These are phyloP conservation scores for Sporobolomyces pararoseus DNA, from an alignment of 768 basidiomycete genomes.

Conservation along the genomic window DNA sequence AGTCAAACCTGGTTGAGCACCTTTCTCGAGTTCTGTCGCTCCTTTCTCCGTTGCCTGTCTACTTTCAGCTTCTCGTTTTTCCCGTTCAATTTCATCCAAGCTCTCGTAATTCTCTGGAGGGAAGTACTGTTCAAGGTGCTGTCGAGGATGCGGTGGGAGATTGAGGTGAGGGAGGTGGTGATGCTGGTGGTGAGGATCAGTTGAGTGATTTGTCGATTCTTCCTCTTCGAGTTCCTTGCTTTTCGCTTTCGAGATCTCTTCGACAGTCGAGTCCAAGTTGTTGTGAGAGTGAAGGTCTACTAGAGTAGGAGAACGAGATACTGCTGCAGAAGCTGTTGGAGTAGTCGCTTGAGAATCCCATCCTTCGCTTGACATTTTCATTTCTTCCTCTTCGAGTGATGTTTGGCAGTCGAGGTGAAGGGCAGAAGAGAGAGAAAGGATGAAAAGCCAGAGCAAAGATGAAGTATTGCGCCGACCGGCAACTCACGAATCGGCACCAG, in stretches of 20 bases:
- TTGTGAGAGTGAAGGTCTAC: constrained; percentile 18
- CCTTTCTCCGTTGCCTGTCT: neutral
- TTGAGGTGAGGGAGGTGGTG: constrained; percentile 1
- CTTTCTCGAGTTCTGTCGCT: neutral
- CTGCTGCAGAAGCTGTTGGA: constrained; percentile 15
- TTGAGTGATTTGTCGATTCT: neutral
- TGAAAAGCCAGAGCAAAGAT: too few species aligned
- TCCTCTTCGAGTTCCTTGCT: neutral
- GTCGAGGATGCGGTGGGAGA: constrained; percentile 16
- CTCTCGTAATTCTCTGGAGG: constrained; percentile 20
- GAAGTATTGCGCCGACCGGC: too few species aligned
- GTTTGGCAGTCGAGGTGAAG: neutral
- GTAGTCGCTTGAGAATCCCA: constrained; percentile 11
- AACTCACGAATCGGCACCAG: too few species aligned
- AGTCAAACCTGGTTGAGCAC: neutral
- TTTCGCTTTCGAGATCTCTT: neutral
- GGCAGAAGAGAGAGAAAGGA: too few species aligned
- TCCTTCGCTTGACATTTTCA: neutral
- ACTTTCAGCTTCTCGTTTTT: constrained; percentile 5
- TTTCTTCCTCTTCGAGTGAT: too few species aligned
- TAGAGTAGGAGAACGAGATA: constrained; percentile 26
- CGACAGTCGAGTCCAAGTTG: neutral
- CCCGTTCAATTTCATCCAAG: constrained; percentile 12
- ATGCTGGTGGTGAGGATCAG: neutral
- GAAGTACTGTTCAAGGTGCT: constrained; percentile 26